These are phyloP conservation scores for Pseudogymnoascus sp. DNA, from an alignment of 2,329 filamentous ascomycete species.

Conservation along the genomic window DNA sequence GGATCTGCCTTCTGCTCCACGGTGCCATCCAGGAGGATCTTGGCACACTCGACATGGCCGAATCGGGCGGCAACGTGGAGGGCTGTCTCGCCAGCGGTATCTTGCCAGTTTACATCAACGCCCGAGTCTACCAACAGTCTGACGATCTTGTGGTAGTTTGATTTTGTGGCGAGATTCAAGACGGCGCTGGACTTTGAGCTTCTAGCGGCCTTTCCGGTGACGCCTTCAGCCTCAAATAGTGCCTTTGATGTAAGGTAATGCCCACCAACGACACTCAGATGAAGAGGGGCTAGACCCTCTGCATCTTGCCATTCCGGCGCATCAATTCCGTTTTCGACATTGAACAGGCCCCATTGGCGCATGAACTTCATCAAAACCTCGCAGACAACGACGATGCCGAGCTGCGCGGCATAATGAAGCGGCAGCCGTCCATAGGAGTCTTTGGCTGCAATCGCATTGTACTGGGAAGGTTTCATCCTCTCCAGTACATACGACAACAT, in stretches of 20 bases:
- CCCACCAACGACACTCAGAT: conserved; percentile 85
- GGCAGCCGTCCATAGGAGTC: conserved; percentile 80
- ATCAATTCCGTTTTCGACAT: conserved; percentile 80
- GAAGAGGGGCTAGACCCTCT: conserved; percentile 83
- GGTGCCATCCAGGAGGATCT: conserved; percentile 64
- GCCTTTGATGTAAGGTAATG: conserved; percentile 79
- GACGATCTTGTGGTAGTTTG: conserved; percentile 79
- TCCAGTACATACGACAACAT: conserved; percentile 59
- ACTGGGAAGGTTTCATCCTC: conserved; percentile 59
- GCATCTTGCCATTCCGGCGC: conserved; percentile 83
- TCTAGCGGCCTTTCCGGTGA: conserved; percentile 28
- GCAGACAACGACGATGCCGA: conserved; percentile 87
- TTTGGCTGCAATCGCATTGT: conserved; percentile 55
- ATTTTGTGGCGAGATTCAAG: conserved; percentile 78
- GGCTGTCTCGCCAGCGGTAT: conserved; percentile 83
- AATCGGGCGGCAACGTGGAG: conserved; percentile 87
- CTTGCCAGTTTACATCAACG: conserved; percentile 88
- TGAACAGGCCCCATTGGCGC: conserved; percentile 81
- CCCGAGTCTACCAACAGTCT: conserved; percentile 81
- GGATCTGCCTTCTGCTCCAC: conserved; percentile 65
- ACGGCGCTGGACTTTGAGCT: conserved; percentile 75
- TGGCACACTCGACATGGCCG: conserved; percentile 74
- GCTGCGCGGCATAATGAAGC: conserved; percentile 89
- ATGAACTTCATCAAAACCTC: conserved; percentile 81
- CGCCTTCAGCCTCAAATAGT: conserved; percentile 71